Base-by-base conservation (phyloP, 352 stramenopile species). In the Phytopythium mirpurense region DNA sequence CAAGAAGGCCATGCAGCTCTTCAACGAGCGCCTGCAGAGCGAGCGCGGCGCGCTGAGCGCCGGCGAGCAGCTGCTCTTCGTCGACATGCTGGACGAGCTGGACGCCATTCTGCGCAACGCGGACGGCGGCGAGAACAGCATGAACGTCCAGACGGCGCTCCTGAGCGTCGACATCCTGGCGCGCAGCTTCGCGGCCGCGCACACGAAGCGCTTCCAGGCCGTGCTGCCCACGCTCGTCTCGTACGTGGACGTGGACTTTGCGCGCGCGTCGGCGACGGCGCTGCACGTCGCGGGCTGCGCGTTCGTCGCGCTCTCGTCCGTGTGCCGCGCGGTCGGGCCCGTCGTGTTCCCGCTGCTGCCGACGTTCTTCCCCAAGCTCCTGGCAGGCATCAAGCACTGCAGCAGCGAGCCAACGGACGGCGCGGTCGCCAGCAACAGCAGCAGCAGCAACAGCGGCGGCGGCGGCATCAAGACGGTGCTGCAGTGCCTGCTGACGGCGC, bases 1-100 rank as follows among this genome's bases (percentile, higher is more conserved):
- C 27, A 90, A 92, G 61, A 90, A 90, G 57, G 86, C 86, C 6
- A 90, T 96, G 76, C 81, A 93, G 65, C 64, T 96, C 16, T 91
- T 96, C 48, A 94, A 93, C 55, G 84, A 92, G 47, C 82, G 83
- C 9, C 68, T 96, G 2, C 74, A 92, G 24, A 76, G 84, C 21
- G 72, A 90, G 38, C 75, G 81, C 16, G 59, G 59, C 11, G 70
- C 74, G 31, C 52, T 96, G 3, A 74, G 75, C 10, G 68, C 67
- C 9, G 80, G 81, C 23, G 86, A 96, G 57, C 71, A 81, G 59
- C 60, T 93, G 44, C 61, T 94, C 10, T 94, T 93, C 52, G 75
- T 96, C 15, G 86, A 96, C 45, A 93, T 96, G 84, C 56, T 96
- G 18, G 82, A 90, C 34, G 82, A 93, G 54, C 67, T 96, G 19